phyloP scores from a whole-genome alignment of 169 alveolate species.

The Haemoproteus tartakovskyi region DNA sequence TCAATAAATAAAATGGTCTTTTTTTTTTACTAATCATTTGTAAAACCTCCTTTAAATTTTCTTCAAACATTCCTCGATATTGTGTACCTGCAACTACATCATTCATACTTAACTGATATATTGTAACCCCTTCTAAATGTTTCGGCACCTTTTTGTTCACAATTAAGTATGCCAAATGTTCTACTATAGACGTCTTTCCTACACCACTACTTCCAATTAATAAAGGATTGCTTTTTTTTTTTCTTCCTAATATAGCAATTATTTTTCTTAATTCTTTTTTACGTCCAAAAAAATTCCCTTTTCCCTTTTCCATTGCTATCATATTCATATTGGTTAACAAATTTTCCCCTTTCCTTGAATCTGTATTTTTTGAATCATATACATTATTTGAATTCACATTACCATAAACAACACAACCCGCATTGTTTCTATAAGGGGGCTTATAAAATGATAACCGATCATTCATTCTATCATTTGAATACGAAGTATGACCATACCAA shows the following conservation, averaged over 20 bases:
- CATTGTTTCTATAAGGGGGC: too few relatives aligned
- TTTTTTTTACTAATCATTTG: conserved; percentile 78
- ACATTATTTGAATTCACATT: too few relatives aligned
- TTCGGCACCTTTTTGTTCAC: conserved; percentile 44
- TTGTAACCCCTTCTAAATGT: conserved; percentile 69
- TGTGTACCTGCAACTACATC: conserved; percentile 84
- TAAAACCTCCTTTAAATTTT: conserved; percentile 82
- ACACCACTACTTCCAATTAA: conserved; percentile 73
- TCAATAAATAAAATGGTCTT: conserved; percentile 85
- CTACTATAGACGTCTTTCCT: conserved; percentile 74
- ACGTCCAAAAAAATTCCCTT: conserved; percentile 66
- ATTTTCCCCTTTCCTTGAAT: too few relatives aligned
- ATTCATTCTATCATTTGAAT: too few relatives aligned
- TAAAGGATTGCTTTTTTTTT: conserved; percentile 79
- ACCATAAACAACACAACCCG: too few relatives aligned
- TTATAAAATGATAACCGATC: too few relatives aligned
- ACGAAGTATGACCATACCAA: too few relatives aligned
- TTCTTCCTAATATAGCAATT: conserved; percentile 77
- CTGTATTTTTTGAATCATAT: too few relatives aligned
- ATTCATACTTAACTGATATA: conserved; percentile 72
- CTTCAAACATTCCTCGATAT: conserved; percentile 90
- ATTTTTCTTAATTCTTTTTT: conserved; percentile 75
- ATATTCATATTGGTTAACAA: conserved; percentile 37
- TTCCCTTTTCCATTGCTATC: conserved; percentile 29
- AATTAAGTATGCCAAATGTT: conserved; percentile 63